Evolutionary conservation across 768 basidiomycete genomes (phyloP), one percentile per base, ranked within the genome.

Genomic region (Termitomyces heimii): DNA sequence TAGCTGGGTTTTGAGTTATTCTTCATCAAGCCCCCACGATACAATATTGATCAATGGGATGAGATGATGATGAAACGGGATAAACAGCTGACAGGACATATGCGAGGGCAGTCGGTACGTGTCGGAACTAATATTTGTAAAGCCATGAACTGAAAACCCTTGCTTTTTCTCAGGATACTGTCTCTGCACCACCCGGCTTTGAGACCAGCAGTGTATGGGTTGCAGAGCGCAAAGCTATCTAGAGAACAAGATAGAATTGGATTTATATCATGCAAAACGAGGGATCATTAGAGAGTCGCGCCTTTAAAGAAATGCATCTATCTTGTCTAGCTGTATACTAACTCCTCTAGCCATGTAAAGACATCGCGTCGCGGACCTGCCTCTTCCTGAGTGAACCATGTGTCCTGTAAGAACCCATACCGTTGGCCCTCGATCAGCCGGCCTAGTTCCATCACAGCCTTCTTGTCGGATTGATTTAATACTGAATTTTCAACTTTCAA

Each of bases 31-130:
- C 86, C 89, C 54, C 82, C 89, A 32, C 83, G 96, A 49, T 95
- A 94, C 66, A 81, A 84, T 53, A 67, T 96, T 34, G 96, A 98
- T 67, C 72, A 80, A 22, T 98, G 93, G 94, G 96, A 98, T 60
- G 82, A 89, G 53, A 92, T 91, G 89, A 92, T 98, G 93, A 93
- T 98, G 87, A 83, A 86, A 66, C 79, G 96, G 55, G 96, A 98
- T 75, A 78, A 81, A 67, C 79, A 90, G 61, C 71, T 98, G 67
- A 97, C 94, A 2, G 96, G 96, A 13, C 89, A 90, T 67, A 65
- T 74, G 65, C 82, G 96, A 62, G 93, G 93, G 54, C 96, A 98
- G 70, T 79, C 80, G 68, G 95, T 95, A 69, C 66, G 92, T 62
- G 53, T 44, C 49, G 50, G 49, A 26, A 54, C 18, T 31, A 28